These are phyloP conservation scores for Vachellia collinsii DNA, from an alignment of 306 rosid species.

Conservation along the genomic window DNA sequence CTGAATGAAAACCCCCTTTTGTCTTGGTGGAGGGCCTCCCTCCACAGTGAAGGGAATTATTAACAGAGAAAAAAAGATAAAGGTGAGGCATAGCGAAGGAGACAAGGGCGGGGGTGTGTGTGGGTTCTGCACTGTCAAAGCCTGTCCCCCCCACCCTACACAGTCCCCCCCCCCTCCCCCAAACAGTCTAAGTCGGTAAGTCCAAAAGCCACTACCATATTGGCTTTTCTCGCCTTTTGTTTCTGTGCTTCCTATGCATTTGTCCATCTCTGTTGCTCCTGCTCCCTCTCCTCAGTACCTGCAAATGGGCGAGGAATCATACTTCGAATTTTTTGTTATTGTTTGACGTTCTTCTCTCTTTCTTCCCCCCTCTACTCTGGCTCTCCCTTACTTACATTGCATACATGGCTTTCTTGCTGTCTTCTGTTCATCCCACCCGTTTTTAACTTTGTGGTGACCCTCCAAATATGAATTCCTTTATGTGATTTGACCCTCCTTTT, in stretches of 20 bases:
- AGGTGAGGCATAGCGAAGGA: slow-evolving; percentile 52
- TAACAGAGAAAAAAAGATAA: slow-evolving; percentile 40
- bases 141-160: slow-evolving; percentile 93
- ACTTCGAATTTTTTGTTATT: slow-evolving; percentile 82
- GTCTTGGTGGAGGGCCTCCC: slow-evolving; percentile 81
- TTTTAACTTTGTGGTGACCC: slow-evolving; percentile 55
- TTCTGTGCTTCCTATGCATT: slow-evolving; percentile 75
- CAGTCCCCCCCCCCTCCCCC: slow-evolving; percentile 50
- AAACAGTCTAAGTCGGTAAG: slow-evolving; percentile 42
- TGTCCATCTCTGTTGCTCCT: slow-evolving; percentile 75
- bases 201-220: slow-evolving; percentile 68
- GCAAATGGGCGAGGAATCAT: slow-evolving; percentile 84
- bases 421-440: slow-evolving; percentile 47
- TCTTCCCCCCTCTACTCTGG: slow-evolving; percentile 18
- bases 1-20: slow-evolving; percentile 51
- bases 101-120: slow-evolving; percentile 62
- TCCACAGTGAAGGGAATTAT: slow-evolving; percentile 54
- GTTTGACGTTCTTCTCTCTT: slow-evolving; percentile 52
- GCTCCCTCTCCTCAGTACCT: slow-evolving; percentile 81
- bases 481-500: slow-evolving; percentile 77
- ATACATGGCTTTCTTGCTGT: slow-evolving; percentile 50
- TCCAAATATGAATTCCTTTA: slow-evolving; percentile 56
- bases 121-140: slow-evolving; percentile 78
- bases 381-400: slow-evolving; percentile 36
- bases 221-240: slow-evolving; percentile 81